Evolutionary conservation across 139 green algal genomes (phyloP).

Genomic region (Eudorina sp.): DNA sequence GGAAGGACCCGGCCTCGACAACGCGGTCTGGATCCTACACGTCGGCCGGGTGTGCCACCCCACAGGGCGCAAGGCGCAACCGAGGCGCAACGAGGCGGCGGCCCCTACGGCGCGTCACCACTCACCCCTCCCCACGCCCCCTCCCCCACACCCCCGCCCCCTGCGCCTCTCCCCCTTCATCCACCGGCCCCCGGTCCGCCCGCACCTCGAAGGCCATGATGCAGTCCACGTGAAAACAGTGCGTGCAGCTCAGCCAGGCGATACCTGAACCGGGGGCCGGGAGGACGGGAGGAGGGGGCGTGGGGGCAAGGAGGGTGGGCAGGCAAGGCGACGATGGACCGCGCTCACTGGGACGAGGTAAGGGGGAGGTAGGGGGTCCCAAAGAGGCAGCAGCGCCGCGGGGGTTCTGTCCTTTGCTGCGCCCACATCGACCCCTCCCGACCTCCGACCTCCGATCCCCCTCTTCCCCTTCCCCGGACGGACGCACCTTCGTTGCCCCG

Average conservation of each 20-base stretch:
- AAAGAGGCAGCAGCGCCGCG: too few species aligned
- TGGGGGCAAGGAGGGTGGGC: neutral
- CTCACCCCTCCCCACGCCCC: too few species aligned
- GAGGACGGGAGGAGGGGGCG: neutral
- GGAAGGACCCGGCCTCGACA: too few species aligned
- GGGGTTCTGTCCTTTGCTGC: too few species aligned
- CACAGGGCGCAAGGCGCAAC: too few species aligned
- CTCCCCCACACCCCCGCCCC: neutral
- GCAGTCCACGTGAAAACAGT: slow-evolving; percentile 78
- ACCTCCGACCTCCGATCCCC: too few species aligned
- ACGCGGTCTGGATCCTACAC: too few species aligned
- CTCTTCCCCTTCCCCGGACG: too few species aligned
- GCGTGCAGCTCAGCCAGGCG: slow-evolving; percentile 78
- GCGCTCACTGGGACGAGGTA: neutral
- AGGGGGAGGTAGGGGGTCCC: neutral
- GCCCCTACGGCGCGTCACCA: too few species aligned
- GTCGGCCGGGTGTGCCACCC: too few species aligned
- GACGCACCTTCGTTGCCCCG: slow-evolving; percentile 38
- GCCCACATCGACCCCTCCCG: too few species aligned
- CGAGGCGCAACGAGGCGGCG: too few species aligned
- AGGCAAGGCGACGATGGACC: neutral
- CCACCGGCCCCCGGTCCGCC: neutral
- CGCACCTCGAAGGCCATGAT: slow-evolving; percentile 71
- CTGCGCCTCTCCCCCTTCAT: neutral
- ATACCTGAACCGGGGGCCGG: slow-evolving; percentile 36